Base-by-base conservation (phyloP, 176 grass and related monocot genomes). In the Cenchrus fungigraminus region DNA sequence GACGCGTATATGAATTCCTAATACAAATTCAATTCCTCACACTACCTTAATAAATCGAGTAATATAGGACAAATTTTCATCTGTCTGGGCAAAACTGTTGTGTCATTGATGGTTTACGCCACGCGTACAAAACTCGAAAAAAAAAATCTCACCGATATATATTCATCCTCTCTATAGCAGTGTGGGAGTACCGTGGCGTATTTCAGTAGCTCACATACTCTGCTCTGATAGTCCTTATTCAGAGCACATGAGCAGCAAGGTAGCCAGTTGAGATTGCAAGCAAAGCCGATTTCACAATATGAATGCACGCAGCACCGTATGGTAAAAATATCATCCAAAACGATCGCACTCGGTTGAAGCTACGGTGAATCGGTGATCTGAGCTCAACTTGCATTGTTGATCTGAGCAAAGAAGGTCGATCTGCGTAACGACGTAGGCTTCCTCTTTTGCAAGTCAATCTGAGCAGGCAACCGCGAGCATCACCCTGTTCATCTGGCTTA, bases 401-500 rank as follows among this genome's bases (percentile, higher is more conserved):
- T 59, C 25, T 62, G 0, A 62, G 37, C 10, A 46, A 46, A 78
- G 20, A 28, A 50, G 59, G 15, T n/a, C 9, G 37, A 32, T 46
- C 45, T 46, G 37, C 37, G 37, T 4, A 40, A 46, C 8, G 44
- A 1, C 51, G 15, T 40, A 32, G 13, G 9, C 28, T 68, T 54
- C 49, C 62, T n/a, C 54, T 16, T 86, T 74, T 74, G 34, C 31
- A 42, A 6, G 71, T 5, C 72, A 77, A 59, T 13, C 52, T 20
- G 44, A 52, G 47, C 46, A 40, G 68, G 29, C n/a, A 31, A 53
- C 17, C 9, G 55, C 9, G 66, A 83, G 80, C 56, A 72, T 79
- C n/a, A n/a, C n/a, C n/a, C n/a, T n/a, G n/a, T n/a, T n/a, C n/a
- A n/a, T n/a, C n/a, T n/a, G n/a, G n/a, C n/a, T n/a, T n/a, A n/a